These are phyloP conservation scores for Pichia norvegensis DNA, from an alignment of 1,139 yeast species.

Conservation along the genomic window DNA sequence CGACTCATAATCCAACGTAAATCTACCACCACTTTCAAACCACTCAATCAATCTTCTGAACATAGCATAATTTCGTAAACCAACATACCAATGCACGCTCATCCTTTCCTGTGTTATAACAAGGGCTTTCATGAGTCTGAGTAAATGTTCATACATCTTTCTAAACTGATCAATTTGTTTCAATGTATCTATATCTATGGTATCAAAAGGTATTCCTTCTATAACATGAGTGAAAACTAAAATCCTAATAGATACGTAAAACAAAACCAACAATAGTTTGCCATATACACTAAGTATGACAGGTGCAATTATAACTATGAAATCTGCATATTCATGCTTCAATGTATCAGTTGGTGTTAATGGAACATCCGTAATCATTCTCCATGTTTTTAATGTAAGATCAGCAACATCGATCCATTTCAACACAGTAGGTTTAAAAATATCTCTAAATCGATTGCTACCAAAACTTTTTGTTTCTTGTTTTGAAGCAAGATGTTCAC, in stretches of 20 bases:
- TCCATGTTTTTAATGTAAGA: conserved; percentile 2
- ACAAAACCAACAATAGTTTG: conserved; percentile 5
- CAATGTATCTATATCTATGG: neutral
- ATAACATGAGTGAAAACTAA: neutral
- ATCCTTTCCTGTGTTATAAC: conserved; percentile 12
- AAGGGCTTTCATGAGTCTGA: conserved; percentile 12
- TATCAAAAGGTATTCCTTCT: neutral
- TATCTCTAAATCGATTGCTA: neutral
- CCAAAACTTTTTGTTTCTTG: neutral
- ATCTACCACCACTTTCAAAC: conserved; percentile 18
- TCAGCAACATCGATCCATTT: conserved; percentile 4
- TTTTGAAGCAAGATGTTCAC: conserved; percentile 3
- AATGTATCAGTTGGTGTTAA: neutral
- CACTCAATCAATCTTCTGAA: conserved; percentile 16
- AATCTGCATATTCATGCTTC: neutral
- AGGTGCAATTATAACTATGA: conserved; percentile 6
- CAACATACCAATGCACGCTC: conserved; percentile 18
- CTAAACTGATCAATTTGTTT: neutral
- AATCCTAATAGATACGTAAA: conserved; percentile 7
- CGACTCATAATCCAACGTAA: conserved; percentile 12
- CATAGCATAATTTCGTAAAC: conserved; percentile 14
- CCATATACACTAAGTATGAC: conserved; percentile 3
- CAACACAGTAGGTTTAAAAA: conserved; percentile 2
- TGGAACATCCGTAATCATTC: neutral
- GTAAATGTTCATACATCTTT: conserved; percentile 4